Conservation (phyloP, 2,329 filamentous ascomycete species). For the Parastagonospora avenae region DNA sequence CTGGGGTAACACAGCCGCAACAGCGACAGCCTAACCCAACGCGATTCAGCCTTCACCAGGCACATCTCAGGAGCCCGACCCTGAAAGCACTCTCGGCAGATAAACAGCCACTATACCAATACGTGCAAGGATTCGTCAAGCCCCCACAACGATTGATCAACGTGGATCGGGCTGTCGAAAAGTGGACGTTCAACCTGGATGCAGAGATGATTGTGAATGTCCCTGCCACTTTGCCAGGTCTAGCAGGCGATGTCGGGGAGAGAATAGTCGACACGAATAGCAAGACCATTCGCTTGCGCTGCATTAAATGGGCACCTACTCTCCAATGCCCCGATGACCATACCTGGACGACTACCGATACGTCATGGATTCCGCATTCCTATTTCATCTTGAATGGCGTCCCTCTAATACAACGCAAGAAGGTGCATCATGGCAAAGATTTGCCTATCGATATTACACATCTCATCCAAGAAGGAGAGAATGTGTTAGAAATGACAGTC, state of each 20-base stretch:
- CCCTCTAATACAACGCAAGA: slow-evolving; percentile 64
- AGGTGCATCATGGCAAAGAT: slow-evolving; percentile 75
- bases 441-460: slow-evolving; percentile 75
- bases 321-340: slow-evolving; percentile 47
- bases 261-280: slow-evolving; percentile 57
- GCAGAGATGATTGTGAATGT: slow-evolving; percentile 46
- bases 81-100: slow-evolving; percentile 38
- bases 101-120: slow-evolving; percentile 58
- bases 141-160: slow-evolving; percentile 50
- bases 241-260: slow-evolving; percentile 30
- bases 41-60: slow-evolving; percentile 62
- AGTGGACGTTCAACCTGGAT: slow-evolving; percentile 56
- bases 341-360: slow-evolving; percentile 68
- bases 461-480: slow-evolving; percentile 63
- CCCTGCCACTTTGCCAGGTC: slow-evolving; percentile 34
- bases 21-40: slow-evolving; percentile 53
- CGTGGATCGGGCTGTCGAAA: slow-evolving; percentile 47
- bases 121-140: slow-evolving; percentile 58
- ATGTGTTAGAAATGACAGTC: slow-evolving; percentile 61
- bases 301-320: slow-evolving; percentile 55
- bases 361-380: slow-evolving; percentile 70
- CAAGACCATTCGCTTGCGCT: slow-evolving; percentile 71
- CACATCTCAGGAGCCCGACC: slow-evolving; percentile 60
- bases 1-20: slow-evolving; percentile 39
- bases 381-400: slow-evolving; percentile 71